A percentile compares a stretch with the other conserved stretches of the same genome.
Evolutionary conservation across 1,139 yeast species (phyloP).

Genomic region (Spathaspora sp.): DNA sequence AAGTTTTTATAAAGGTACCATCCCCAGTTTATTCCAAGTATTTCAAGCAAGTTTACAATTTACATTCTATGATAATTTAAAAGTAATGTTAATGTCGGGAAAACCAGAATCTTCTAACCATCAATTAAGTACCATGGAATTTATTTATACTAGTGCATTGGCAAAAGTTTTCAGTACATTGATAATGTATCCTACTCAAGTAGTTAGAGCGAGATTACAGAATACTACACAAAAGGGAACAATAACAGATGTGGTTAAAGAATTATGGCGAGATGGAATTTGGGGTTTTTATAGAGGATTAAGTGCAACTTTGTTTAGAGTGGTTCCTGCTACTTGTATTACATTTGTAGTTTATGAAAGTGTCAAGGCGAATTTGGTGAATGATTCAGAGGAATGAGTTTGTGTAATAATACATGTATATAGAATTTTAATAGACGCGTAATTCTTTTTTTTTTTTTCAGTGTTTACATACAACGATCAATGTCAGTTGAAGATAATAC

Average conservation of each 20-base stretch:
- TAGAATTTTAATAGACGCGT: neutral
- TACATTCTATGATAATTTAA: conserved; percentile 77
- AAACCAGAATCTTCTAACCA: neutral
- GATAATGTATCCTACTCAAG: conserved; percentile 81
- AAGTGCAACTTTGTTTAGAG: conserved; percentile 57
- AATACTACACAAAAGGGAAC: conserved; percentile 24
- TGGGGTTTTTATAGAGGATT: conserved; percentile 78
- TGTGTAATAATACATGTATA: neutral
- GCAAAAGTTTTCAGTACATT: conserved; percentile 72
- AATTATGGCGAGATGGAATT: conserved; percentile 32
- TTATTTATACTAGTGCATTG: conserved; percentile 60
- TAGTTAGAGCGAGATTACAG: conserved; percentile 77
- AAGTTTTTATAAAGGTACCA: conserved; percentile 80
- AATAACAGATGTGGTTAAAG: conserved; percentile 20
- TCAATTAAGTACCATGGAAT: conserved; percentile 50
- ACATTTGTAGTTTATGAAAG: conserved; percentile 69
- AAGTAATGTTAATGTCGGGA: conserved; percentile 22
- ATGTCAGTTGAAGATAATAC: neutral
- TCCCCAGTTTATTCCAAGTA: conserved; percentile 81
- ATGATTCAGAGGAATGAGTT: neutral
- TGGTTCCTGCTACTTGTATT: conserved; percentile 73
- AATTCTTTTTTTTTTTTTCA: neutral
- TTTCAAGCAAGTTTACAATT: conserved; percentile 89
- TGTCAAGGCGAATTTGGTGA: conserved; percentile 20
- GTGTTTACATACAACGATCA: neutral